Conservation (phyloP, 805 yeast species). For the Yarrowia deformans region DNA sequence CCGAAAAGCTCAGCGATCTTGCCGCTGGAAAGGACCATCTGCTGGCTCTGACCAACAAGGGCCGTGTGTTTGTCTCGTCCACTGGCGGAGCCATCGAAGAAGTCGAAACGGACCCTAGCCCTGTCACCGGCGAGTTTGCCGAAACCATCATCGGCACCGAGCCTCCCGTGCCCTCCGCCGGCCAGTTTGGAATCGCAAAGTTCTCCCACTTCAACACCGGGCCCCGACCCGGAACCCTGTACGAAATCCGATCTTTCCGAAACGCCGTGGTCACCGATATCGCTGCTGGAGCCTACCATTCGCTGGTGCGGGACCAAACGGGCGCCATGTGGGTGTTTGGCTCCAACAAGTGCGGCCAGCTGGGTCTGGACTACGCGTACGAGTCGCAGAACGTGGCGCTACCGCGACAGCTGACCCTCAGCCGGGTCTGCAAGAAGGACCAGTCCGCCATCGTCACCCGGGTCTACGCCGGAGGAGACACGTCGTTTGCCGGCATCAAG, state of each 20-base stretch:
- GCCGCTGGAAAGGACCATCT: constrained; percentile 73
- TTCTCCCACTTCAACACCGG: constrained; percentile 68
- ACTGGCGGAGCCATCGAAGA: constrained; percentile 56
- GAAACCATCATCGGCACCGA: background rate
- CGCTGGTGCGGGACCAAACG: constrained; percentile 69
- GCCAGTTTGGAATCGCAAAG: constrained; percentile 85
- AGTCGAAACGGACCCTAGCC: constrained; percentile 49
- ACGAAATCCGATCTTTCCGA: constrained; percentile 66
- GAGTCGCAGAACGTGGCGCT: constrained; percentile 72
- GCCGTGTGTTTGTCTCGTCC: constrained; percentile 67
- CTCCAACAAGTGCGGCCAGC: constrained; percentile 80
- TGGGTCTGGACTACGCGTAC: constrained; percentile 72
- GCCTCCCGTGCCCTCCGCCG: constrained; percentile 54
- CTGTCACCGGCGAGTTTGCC: background rate
- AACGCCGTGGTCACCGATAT: constrained; percentile 61
- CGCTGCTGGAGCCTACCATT: constrained; percentile 77
- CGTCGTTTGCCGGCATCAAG: constrained; percentile 58
- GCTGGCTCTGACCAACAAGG: constrained; percentile 64
- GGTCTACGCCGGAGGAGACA: constrained; percentile 74
- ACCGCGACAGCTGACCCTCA: constrained; percentile 64
- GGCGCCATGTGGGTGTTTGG: constrained; percentile 89
- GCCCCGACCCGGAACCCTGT: constrained; percentile 58
- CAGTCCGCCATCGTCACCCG: constrained; percentile 48
- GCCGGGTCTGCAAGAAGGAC: constrained; percentile 55
- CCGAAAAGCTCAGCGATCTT: constrained; percentile 62